Conservation (phyloP, 495 filamentous ascomycete genomes). For the Podospora sp. region DNA sequence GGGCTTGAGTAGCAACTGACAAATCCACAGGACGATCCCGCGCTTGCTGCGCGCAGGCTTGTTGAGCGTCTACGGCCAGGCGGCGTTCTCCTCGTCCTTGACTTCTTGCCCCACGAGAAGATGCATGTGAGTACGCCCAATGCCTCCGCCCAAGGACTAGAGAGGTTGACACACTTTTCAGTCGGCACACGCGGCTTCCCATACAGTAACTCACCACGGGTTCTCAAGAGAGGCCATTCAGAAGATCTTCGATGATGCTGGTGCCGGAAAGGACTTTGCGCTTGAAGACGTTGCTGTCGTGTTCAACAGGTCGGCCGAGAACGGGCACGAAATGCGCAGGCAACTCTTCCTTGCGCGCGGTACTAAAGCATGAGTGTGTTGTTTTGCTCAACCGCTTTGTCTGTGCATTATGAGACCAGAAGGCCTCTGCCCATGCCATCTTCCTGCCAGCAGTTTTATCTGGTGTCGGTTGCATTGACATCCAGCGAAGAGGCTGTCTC, state of each 20-base stretch:
- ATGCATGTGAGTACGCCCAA: constrained; percentile 23
- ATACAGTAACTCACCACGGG: constrained; percentile 59
- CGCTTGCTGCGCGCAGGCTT: constrained; percentile 57
- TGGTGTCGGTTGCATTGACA: too few relatives aligned
- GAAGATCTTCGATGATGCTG: constrained; percentile 55
- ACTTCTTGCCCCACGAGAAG: constrained; percentile 58
- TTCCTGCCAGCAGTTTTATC: too few relatives aligned
- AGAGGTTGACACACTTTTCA: constrained; percentile 3
- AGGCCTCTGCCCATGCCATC: too few relatives aligned
- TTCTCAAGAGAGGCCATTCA: constrained; percentile 57
- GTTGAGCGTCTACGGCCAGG: constrained; percentile 61
- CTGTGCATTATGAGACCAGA: too few relatives aligned
- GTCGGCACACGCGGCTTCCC: constrained; percentile 39
- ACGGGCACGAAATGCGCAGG: constrained; percentile 19
- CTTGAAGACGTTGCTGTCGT: constrained; percentile 41
- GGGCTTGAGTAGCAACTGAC: not conserved
- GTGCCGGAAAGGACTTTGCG: constrained; percentile 48
- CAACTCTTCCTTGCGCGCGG: constrained; percentile 35
- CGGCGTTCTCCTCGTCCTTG: constrained; percentile 66
- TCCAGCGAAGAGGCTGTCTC: too few relatives aligned
- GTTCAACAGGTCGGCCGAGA: constrained; percentile 21
- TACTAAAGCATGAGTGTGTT: constrained; percentile 26
- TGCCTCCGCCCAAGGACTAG: not conserved
- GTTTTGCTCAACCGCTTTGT: too few relatives aligned
- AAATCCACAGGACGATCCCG: constrained; percentile 49